phyloP scores from a whole-genome alignment of 2,329 filamentous ascomycete species.

The Verticillium albo-atrum region DNA sequence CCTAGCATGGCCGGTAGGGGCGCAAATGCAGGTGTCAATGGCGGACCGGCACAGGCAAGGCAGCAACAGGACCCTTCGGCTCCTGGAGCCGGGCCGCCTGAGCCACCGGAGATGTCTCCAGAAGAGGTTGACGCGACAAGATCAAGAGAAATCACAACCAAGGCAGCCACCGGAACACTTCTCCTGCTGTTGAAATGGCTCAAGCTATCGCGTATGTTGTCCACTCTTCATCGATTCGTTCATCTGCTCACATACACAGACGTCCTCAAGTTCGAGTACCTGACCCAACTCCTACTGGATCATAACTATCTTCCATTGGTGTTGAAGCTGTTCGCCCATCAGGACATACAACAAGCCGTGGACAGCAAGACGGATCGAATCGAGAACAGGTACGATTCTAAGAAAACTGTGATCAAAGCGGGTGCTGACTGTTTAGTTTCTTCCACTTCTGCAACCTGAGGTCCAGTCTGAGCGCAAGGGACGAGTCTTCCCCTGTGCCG shows the following conservation, averaged over 20 bases:
- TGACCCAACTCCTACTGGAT: conserved; percentile 89
- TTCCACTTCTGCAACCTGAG: conserved; percentile 82
- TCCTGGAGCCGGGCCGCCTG: conserved; percentile 18
- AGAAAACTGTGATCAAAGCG: conserved; percentile 8
- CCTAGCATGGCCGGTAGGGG: conserved; percentile 33
- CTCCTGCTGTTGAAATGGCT: conserved; percentile 94
- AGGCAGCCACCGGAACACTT: conserved; percentile 86
- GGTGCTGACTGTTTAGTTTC: conserved; percentile 52
- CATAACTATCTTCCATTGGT: conserved; percentile 92
- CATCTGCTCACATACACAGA: conserved; percentile 47
- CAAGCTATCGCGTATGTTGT: conserved; percentile 77
- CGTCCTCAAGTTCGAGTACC: conserved; percentile 90
- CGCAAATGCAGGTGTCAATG: conserved; percentile 34
- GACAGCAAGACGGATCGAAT: conserved; percentile 80
- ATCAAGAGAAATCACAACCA: conserved; percentile 80
- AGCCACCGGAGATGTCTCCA: conserved; percentile 45
- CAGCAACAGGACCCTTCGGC: conserved; percentile 16
- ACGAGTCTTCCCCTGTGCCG: conserved; percentile 11
- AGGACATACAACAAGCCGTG: conserved; percentile 87
- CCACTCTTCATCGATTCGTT: neutral
- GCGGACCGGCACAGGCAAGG: conserved; percentile 28
- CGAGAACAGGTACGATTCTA: conserved; percentile 64
- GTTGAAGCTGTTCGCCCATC: conserved; percentile 88
- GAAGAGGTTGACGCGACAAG: conserved; percentile 82
- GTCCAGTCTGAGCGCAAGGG: conserved; percentile 43